Evolutionary conservation across 148 eudicot species (phyloP).

Genomic region (Heliamphora exappendiculata): DNA sequence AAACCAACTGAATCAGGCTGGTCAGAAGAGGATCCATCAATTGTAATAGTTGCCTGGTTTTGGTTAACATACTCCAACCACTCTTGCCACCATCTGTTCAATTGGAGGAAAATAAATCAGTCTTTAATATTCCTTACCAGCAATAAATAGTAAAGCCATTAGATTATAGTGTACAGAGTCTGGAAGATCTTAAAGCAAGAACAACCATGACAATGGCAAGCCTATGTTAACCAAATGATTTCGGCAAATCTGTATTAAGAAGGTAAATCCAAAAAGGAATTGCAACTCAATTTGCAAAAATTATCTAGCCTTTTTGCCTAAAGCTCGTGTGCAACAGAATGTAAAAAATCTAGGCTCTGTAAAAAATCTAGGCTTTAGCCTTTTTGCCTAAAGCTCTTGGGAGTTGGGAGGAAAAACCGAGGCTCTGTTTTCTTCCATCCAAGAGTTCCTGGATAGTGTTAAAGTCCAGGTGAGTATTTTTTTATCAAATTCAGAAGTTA

Average conservation of each 20-base stretch:
- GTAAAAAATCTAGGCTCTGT: neutral
- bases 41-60: constrained; percentile 31
- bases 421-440: neutral
- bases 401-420: neutral
- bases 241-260: neutral
- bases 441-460: neutral
- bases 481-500: neutral
- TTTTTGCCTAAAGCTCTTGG: neutral
- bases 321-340: neutral
- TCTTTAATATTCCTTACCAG: neutral
- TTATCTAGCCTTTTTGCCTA: neutral
- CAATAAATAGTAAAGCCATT: neutral
- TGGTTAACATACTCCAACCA: constrained; percentile 86
- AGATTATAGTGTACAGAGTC: neutral
- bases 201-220: neutral
- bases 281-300: neutral
- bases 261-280: neutral
- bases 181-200: neutral
- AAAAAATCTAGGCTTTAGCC: too few species aligned
- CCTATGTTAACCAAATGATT: neutral
- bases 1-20: constrained; percentile 30
- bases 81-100: constrained; percentile 86
- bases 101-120: neutral
- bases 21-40: constrained; percentile 44
- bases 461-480: neutral